phyloP scores from a whole-genome alignment of 2,329 filamentous ascomycete genomes.

The Calonectria pseudoreteaudii region DNA sequence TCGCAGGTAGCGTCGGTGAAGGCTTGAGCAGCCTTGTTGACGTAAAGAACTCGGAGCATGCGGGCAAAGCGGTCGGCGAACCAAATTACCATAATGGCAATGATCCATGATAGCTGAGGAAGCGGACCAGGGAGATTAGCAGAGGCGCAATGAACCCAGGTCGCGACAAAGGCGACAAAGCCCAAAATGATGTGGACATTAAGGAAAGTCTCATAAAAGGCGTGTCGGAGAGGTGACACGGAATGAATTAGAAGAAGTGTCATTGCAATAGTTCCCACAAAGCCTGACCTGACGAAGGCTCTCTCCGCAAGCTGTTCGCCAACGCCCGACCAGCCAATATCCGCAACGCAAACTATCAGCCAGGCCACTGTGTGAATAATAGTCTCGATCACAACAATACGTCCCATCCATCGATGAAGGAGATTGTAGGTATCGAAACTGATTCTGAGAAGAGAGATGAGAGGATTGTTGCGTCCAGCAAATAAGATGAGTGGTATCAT shows the following conservation, averaged over 20 bases:
- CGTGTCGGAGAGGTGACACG: slow-evolving; percentile 85
- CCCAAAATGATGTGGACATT: slow-evolving; percentile 85
- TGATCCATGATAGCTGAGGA: slow-evolving; percentile 79
- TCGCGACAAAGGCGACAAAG: slow-evolving; percentile 73
- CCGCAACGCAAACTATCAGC: slow-evolving; percentile 77
- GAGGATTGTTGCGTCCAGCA: slow-evolving; percentile 91
- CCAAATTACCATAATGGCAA: slow-evolving; percentile 82
- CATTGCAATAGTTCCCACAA: slow-evolving; percentile 71
- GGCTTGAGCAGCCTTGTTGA: slow-evolving; percentile 71
- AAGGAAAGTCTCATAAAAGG: slow-evolving; percentile 97
- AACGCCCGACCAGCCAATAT: slow-evolving; percentile 72
- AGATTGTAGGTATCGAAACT: slow-evolving; percentile 97
- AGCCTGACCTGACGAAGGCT: slow-evolving; percentile 75
- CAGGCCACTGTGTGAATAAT: slow-evolving; percentile 79
- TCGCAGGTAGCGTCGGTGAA: slow-evolving; percentile 76
- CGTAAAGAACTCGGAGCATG: slow-evolving; percentile 71
- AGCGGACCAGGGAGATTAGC: slow-evolving; percentile 74
- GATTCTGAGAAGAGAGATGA: slow-evolving; percentile 84
- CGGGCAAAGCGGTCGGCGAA: slow-evolving; percentile 75
- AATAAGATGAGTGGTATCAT: slow-evolving; percentile 92
- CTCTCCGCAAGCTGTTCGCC: slow-evolving; percentile 64
- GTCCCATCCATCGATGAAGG: slow-evolving; percentile 78
- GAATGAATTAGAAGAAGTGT: slow-evolving; percentile 76
- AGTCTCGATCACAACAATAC: slow-evolving; percentile 76
- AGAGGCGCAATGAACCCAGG: slow-evolving; percentile 82